These are phyloP conservation scores for Ophiostoma quercus DNA, from an alignment of 2,329 filamentous ascomycete genomes.

Conservation along the genomic window DNA sequence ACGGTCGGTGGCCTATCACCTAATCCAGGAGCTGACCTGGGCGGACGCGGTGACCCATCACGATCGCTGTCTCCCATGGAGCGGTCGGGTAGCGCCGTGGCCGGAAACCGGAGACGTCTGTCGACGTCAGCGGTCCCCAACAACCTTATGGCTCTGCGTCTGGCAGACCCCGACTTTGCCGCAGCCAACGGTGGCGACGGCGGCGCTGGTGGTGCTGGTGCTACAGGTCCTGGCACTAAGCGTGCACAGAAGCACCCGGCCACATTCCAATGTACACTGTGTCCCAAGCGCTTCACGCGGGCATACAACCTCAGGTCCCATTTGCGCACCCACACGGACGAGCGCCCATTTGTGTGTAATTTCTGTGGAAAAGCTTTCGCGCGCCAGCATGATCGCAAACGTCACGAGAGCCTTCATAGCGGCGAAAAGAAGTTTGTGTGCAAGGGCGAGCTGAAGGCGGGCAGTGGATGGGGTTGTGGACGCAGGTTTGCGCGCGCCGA, in stretches of 20 bases:
- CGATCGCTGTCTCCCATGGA: constrained; percentile 57
- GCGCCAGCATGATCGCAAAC: constrained; percentile 92
- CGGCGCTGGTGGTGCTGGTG: constrained; percentile 46
- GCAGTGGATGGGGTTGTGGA: constrained; percentile 86
- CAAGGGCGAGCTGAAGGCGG: constrained; percentile 78
- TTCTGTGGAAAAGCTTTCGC: constrained; percentile 97
- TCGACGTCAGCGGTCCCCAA: constrained; percentile 60
- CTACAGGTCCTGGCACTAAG: constrained; percentile 57
- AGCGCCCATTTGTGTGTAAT: constrained; percentile 93
- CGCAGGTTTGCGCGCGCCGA: constrained; percentile 91
- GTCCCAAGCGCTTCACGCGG: constrained; percentile 91
- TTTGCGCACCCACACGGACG: constrained; percentile 91
- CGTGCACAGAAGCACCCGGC: constrained; percentile 96
- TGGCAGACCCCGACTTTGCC: constrained; percentile 83
- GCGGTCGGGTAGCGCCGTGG: constrained; percentile 45
- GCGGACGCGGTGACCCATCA: constrained; percentile 44
- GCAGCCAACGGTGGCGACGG: constrained; percentile 57
- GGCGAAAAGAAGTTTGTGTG: constrained; percentile 99
- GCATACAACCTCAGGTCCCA: constrained; percentile 96
- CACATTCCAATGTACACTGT: constrained; percentile 90
- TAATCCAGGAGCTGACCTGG: constrained; percentile 36
- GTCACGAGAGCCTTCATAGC: constrained; percentile 91
- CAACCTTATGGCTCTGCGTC: constrained; percentile 72
- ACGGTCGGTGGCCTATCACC: constrained; percentile 43
- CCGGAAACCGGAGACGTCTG: constrained; percentile 50